These are phyloP conservation scores for Talaromyces funiculosus DNA, from an alignment of 2,329 filamentous ascomycete genomes.

Conservation along the genomic window DNA sequence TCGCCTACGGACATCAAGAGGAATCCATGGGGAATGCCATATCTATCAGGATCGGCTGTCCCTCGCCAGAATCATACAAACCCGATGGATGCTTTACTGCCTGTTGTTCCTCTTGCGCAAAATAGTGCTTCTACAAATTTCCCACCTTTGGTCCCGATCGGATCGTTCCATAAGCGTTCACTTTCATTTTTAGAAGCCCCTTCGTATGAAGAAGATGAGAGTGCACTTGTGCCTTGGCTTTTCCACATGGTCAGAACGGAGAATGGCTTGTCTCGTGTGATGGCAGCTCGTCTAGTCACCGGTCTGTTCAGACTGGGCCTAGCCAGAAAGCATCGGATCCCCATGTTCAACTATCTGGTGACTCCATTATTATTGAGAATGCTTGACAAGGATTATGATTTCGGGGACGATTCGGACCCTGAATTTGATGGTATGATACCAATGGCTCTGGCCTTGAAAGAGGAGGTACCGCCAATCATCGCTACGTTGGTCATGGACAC, in stretches of 20 bases:
- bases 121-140: slow-evolving; percentile 42
- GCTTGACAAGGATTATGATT: slow-evolving; percentile 51
- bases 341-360: slow-evolving; percentile 60
- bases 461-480: slow-evolving; percentile 68
- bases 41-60: slow-evolving; percentile 48
- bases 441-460: slow-evolving; percentile 52
- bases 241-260: slow-evolving; percentile 58
- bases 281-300: slow-evolving; percentile 64
- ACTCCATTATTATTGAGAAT: slow-evolving; percentile 65
- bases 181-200: slow-evolving; percentile 33
- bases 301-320: slow-evolving; percentile 64
- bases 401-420: slow-evolving; percentile 35
- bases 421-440: slow-evolving; percentile 35
- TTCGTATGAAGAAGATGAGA: slow-evolving; percentile 58
- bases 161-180: slow-evolving; percentile 30
- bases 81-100: slow-evolving; percentile 62
- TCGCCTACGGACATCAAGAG: slow-evolving; percentile 45
- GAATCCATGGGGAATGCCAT: slow-evolving; percentile 49
- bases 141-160: slow-evolving; percentile 48
- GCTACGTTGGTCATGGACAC: slow-evolving; percentile 74
- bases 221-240: slow-evolving; percentile 67
- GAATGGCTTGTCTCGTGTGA: slow-evolving; percentile 55
- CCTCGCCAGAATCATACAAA: slow-evolving; percentile 45
- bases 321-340: slow-evolving; percentile 58
- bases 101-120: slow-evolving; percentile 39